Evolutionary conservation across 2,329 filamentous ascomycete genomes (phyloP).

Genomic region (Trichoderma simmonsii): DNA sequence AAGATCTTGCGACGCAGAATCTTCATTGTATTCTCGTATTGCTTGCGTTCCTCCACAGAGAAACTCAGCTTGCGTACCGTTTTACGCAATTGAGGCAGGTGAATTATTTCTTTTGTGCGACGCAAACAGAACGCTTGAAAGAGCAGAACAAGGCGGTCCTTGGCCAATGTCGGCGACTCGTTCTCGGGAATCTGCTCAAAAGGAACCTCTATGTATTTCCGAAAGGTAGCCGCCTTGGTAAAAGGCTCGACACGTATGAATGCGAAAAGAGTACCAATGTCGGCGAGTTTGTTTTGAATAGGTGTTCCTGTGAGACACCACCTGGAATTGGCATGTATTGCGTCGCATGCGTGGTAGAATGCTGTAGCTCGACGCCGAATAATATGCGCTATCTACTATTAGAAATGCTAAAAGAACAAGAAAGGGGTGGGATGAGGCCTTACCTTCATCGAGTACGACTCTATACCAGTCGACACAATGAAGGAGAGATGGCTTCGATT

Average conservation of each 20-base stretch:
- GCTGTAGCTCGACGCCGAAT: conserved; percentile 48
- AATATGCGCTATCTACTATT: conserved; percentile 40
- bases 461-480: conserved; percentile 41
- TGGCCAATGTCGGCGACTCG: conserved; percentile 21
- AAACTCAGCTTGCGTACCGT: conserved; percentile 3
- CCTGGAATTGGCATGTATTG: conserved; percentile 41
- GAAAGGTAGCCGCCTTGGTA: conserved; percentile 39
- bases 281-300: conserved; percentile 51
- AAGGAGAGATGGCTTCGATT: conserved; percentile 21
- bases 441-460: conserved; percentile 47
- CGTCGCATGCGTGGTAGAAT: conserved; percentile 40
- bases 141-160: conserved; percentile 33
- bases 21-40: conserved; percentile 35
- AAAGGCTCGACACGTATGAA: conserved; percentile 46
- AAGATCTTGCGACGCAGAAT: conserved; percentile 39
- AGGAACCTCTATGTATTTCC: conserved; percentile 42
- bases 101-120: conserved; percentile 39
- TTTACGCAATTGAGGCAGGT: conserved; percentile 30
- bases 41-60: conserved; percentile 12
- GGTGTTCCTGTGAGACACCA: conserved; percentile 56
- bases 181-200: conserved; percentile 29
- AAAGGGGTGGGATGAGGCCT: not conserved
- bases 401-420: too few species aligned
- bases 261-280: conserved; percentile 49
- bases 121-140: conserved; percentile 41